phyloP scores from a whole-genome alignment of 2,329 filamentous ascomycete species.

The Pseudogymnoascus sp. region DNA sequence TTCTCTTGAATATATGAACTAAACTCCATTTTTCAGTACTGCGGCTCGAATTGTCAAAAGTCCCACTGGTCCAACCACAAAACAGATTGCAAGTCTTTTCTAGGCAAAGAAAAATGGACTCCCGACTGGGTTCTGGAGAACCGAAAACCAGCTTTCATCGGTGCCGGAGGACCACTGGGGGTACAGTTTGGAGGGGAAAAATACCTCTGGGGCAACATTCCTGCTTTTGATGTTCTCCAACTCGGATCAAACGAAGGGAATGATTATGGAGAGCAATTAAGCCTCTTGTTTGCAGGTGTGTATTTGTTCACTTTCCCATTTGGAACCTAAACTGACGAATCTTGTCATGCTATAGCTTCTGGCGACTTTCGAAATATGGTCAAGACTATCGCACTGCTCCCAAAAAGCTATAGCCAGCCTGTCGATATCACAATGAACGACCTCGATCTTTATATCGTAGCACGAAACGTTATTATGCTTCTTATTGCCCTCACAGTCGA shows the following conservation, averaged over 20 bases:
- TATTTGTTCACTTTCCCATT: constrained; percentile 1
- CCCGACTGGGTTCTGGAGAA: constrained; percentile 13
- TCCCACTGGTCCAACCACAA: constrained; percentile 14
- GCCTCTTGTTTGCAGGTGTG: constrained; percentile 33
- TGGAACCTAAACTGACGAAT: neutral
- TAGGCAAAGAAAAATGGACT: constrained; percentile 14
- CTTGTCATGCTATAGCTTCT: constrained; percentile 31
- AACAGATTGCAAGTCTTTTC: constrained; percentile 14
- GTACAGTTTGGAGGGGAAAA: constrained; percentile 21
- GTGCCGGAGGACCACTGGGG: too few relatives aligned
- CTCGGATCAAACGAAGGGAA: constrained; percentile 28
- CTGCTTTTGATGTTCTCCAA: constrained; percentile 34
- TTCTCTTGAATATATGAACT: constrained; percentile 38
- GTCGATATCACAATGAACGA: constrained; percentile 36
- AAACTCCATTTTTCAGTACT: constrained; percentile 12
- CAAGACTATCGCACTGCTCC: constrained; percentile 33
- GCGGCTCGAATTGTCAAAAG: constrained; percentile 12
- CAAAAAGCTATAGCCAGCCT: constrained; percentile 22
- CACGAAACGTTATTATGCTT: constrained; percentile 36
- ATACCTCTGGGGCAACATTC: constrained; percentile 37
- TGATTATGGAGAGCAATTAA: constrained; percentile 18
- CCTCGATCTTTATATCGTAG: constrained; percentile 32
- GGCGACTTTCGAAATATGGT: constrained; percentile 39
- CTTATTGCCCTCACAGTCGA: constrained; percentile 27
- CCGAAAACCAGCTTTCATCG: neutral